Base-by-base conservation (phyloP, 2,329 filamentous ascomycete genomes). In the Diaporthe humulicola region DNA sequence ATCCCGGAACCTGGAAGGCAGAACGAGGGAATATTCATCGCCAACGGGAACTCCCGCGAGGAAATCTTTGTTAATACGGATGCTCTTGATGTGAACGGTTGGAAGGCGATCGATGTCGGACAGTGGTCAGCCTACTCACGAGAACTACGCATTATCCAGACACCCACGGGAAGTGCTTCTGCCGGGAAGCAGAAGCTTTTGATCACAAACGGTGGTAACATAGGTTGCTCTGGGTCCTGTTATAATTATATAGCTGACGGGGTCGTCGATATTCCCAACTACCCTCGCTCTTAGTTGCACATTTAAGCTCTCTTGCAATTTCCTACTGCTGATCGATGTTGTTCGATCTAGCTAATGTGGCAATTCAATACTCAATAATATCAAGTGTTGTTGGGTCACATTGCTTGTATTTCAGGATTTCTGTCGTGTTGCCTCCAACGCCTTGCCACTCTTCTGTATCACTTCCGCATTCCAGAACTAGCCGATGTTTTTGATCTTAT, bases 121-220 rank as follows among this genome's bases (percentile, higher is more conserved):
- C 60, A 64, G 40, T 64, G 60, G 60, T 64, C 60, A 15, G 60
- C 60, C 9, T 64, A 64, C 17, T 64, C 60, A n/a, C 25, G 60
- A 64, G 60, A 64, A n/a, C 25, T 64, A 8, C 60, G 60, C 17
- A 64, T 64, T 40, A 64, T 64, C 60, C 17, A 64, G 9, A 64
- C 60, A 48, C 60, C 60, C 19, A 10, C 30, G 15, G 40, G 17
- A 12, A 64, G 38, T 64, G 40, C 60, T 1, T 30, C 60, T 8
- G 60, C 3, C 5, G 60, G 60, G 4, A 64, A 48, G 10, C 17
- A 48, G 40, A 64, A 64, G 25, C 40, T 64, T 2, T 33, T 64
- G 60, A 48, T 64, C 10, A 64, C 60, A 9, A 64, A 64, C 10
- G 40, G 40, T 33, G 60, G 60, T 15, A 64, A 64, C n/a, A 48